A percentile compares a stretch with the other conserved stretches of the same genome.
Conservation (phyloP, 257 asterid species). For the Thymus mandschuricus region DNA sequence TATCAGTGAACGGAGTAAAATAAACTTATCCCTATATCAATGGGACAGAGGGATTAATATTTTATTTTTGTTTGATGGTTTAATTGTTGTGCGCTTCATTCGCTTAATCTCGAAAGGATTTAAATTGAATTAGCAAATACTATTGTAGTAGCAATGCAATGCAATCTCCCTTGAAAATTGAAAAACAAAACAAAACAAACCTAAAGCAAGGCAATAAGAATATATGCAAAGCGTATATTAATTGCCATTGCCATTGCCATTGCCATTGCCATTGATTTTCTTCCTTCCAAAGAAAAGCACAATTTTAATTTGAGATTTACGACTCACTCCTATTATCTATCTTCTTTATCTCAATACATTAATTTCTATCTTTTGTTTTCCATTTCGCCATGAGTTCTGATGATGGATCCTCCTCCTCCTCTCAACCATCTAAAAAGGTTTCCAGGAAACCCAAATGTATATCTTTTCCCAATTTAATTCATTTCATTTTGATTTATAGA, state of each 20-base stretch:
- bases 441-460: slow-evolving; percentile 52
- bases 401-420: slow-evolving; percentile 31
- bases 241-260: slow-evolving; percentile 21
- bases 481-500: too few species aligned
- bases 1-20: too few species aligned
- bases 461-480: neutral
- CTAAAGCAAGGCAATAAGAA: neutral
- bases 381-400: slow-evolving; percentile 33
- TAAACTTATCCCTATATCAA: too few species aligned
- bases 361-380: neutral
- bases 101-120: slow-evolving; percentile 1
- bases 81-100: slow-evolving; percentile 4
- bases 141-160: neutral
- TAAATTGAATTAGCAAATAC: neutral
- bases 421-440: slow-evolving; percentile 35
- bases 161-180: slow-evolving; percentile 7
- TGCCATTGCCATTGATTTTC: slow-evolving; percentile 13
- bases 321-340: neutral
- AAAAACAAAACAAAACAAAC: too few species aligned
- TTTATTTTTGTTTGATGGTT: too few species aligned
- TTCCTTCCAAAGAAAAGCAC: slow-evolving; percentile 18
- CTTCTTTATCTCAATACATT: slow-evolving; percentile 6
- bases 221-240: slow-evolving; percentile 26
- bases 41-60: too few species aligned
- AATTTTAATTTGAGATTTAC: neutral